Percentiles rank a stretch among this genome's conserved stretches.
Conservation (phyloP, 371 early-diverging fungal genomes). For the Haplosporangium sp. region DNA sequence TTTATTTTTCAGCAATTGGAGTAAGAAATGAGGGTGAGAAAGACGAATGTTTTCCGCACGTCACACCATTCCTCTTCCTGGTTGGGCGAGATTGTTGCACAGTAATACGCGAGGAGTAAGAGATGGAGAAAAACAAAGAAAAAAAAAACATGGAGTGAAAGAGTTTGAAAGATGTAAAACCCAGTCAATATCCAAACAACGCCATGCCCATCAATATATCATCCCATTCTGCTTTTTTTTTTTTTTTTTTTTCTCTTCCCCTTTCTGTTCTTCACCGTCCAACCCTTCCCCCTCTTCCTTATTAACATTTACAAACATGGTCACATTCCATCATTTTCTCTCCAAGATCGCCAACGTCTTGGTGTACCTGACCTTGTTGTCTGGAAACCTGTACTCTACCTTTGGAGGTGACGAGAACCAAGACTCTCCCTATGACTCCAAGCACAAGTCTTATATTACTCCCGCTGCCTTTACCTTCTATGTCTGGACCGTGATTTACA, state of each 20-base stretch:
- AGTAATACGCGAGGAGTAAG: too few relatives aligned
- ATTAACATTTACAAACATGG: slow-evolving; percentile 10
- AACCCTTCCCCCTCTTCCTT: too few relatives aligned
- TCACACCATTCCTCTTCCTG: neutral
- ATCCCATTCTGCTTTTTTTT: slow-evolving; percentile 7
- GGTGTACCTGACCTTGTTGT: slow-evolving; percentile 75
- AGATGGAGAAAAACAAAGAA: neutral
- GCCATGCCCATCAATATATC: slow-evolving; percentile 7
- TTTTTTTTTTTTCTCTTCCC: slow-evolving; percentile 3
- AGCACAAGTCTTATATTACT: slow-evolving; percentile 58
- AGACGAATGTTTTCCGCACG: neutral
- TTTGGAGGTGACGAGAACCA: slow-evolving; percentile 59
- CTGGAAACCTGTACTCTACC: slow-evolving; percentile 71
- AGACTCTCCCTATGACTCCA: slow-evolving; percentile 43
- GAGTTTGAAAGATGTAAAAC: too few relatives aligned
- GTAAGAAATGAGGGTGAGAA: too few relatives aligned
- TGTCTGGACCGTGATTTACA: slow-evolving; percentile 74
- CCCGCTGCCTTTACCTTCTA: slow-evolving; percentile 56
- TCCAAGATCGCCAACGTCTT: slow-evolving; percentile 74
- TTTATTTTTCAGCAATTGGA: too few relatives aligned
- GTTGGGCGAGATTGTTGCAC: slow-evolving; percentile 6
- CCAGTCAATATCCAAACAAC: neutral
- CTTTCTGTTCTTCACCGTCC: too few relatives aligned
- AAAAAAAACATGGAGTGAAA: neutral
- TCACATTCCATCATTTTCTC: slow-evolving; percentile 32